These are phyloP conservation scores for Leccinum pellstonianum DNA, from an alignment of 768 basidiomycete species.

Conservation along the genomic window DNA sequence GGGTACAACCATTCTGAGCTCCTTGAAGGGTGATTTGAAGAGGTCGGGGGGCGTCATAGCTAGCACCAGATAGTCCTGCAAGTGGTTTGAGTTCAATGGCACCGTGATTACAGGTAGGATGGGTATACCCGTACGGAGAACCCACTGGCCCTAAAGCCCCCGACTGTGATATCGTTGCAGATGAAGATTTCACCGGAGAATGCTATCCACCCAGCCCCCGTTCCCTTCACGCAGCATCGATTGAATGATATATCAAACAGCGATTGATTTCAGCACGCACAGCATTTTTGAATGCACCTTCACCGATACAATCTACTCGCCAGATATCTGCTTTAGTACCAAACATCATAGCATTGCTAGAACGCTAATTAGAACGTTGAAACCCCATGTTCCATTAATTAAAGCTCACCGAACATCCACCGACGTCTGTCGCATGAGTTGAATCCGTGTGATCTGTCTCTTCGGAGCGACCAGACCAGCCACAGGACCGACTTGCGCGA, in stretches of 20 bases:
- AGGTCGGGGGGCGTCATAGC: constrained; percentile 59
- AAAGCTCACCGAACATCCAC: constrained; percentile 56
- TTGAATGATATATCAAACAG: not conserved
- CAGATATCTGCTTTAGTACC: constrained; percentile 71
- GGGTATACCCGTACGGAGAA: constrained; percentile 57
- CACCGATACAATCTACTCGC: constrained; percentile 62
- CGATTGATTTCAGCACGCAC: constrained; percentile 36
- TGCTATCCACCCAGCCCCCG: constrained; percentile 58
- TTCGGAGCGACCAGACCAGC: constrained; percentile 27
- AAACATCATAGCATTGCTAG: constrained; percentile 45
- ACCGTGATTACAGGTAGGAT: constrained; percentile 1
- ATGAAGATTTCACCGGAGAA: constrained; percentile 65
- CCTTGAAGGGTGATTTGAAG: constrained; percentile 52
- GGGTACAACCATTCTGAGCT: constrained; percentile 62
- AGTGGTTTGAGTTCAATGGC: not conserved
- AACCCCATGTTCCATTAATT: not conserved
- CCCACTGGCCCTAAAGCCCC: constrained; percentile 67
- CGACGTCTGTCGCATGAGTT: constrained; percentile 63
- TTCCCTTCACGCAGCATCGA: constrained; percentile 43
- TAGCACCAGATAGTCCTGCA: constrained; percentile 67
- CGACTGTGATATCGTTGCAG: constrained; percentile 44
- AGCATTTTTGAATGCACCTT: constrained; percentile 56
- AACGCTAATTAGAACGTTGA: constrained; percentile 1
- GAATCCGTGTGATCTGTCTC: constrained; percentile 48
- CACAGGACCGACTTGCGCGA: constrained; percentile 58